Evolutionary conservation across 2,329 filamentous ascomycete species (phyloP), one percentile per base, ranked within the genome.

Genomic region (Mycosphaerelloides madeirae): DNA sequence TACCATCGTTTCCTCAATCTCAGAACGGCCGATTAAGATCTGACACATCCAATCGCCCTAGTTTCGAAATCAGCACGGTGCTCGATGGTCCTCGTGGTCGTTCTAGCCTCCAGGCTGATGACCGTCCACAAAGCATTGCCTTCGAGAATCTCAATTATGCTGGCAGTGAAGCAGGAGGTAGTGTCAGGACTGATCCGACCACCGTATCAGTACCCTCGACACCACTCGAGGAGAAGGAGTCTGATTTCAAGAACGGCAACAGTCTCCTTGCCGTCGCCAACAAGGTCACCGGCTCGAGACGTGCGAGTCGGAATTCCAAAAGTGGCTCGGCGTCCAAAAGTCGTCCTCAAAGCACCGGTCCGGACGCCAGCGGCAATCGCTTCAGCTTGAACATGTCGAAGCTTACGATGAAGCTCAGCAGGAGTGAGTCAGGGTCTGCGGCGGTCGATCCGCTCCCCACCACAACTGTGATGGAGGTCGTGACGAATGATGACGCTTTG

Each of bases 371-470:
- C 9, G 49, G 49, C 20, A 57, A 49, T 41, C 61, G 71, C 19
- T 64, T 74, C 38, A 68, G 65, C 60, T 6, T 66, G 29, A 61
- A 67, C 29, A 68, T 65, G 53, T 69, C 68, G 40, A 69, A 68
- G 46, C 67, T 62, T 18, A 61, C 55, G 18, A 56, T 58, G 38
- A 68, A 66, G 49, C 61, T 70, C 38, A 58, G 57, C 29, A 46
- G 54, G 16, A 50, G 43, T 16, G 52, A 49, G 12, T 19, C 25
- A 2, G 11, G 7, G n/a, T 14, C 33, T 11, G 6, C 34, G 9
- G 14, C 40, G 8, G 22, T 25, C 22, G 22, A 25, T 9, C 6
- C 22, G 5, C 22, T 31, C 16, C 31, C 40, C 8, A 32, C 32
- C 28, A 18, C 41, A 6, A 44, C 43, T 5, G 42, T 40, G 6